Evolutionary conservation across 352 stramenopile genomes (phyloP), one percentile per base, ranked within the genome.

Genomic region (Thalassiosira ordinaria): DNA sequence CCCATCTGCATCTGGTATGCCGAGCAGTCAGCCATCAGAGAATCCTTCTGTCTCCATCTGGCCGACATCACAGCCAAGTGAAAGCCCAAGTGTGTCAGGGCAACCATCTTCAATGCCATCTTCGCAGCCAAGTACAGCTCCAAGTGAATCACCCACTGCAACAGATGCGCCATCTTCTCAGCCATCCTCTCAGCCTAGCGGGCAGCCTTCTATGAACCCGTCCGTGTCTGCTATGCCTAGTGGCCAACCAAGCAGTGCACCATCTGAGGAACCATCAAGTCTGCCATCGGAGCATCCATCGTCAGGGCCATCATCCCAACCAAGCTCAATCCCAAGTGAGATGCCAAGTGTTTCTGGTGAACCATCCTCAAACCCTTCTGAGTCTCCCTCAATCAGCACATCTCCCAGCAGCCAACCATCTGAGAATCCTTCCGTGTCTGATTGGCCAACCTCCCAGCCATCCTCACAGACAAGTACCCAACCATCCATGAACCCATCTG

Each of bases 371-470:
- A 7, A 31, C 16, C 47, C 47, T 6, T 56, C 47, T 7, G 18
- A 29, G 4, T 26, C 47, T 56, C 47, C 47, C 2, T 56, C 47
- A 1, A 56, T 56, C 47, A 56, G 47, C 37, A 46, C 11, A 7
- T 56, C 9, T 56, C 47, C 2, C 1, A n/a, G 2, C 4, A 31
- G n/a, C 47, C 47, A 56, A 31, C 53, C 53, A 4, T 62, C 27
- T 4, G 29, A 26, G 29, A 20, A 62, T 1, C 53, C 26, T 46
- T 62, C 53, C 41, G 27, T 62, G 0, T 62, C 53, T 18, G 53
- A 62, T 18, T 62, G 26, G 53, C 53, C 53, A 46, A 62, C 27
- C 0, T 57, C 22, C 16, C 47, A 57, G 22, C 47, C 47, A 57
- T n/a, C 20, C 1, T 31, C 18, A 0, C 1, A 35, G 1, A 20